Evolutionary conservation across 257 asterid species (phyloP), one percentile per base, ranked within the genome.

Genomic region (Nicotiana sylvestris): DNA sequence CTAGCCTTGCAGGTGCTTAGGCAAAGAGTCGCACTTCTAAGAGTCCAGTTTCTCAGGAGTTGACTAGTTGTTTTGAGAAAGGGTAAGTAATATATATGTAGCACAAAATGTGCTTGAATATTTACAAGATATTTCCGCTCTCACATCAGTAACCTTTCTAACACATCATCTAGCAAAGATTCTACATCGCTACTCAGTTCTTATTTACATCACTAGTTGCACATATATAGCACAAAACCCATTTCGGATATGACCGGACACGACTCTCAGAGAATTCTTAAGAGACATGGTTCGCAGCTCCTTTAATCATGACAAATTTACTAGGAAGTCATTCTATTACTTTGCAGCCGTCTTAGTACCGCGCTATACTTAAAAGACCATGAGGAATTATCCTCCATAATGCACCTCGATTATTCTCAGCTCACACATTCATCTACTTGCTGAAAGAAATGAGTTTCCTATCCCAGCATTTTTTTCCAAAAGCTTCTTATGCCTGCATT

Each of bases 371-470:
- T 72, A 46, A 46, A 21, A 25, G 79, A 9, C 51, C 61, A 72
- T 25, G 79, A 72, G 79, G 79, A 72, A 72, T 72, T 12, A 49
- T 18, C 79, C 79, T 74, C 37, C 79, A 49, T 49, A 74, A 74
- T 58, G 39, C 79, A 49, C 25, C 60, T 32, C 37, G 51, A 46
- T 46, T 25, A 46, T 49, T 49, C 79, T 49, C 62, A 43, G 79
- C 39, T 72, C 79, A 72, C 79, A 49, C 37, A 32, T 46, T 25
- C 49, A 46, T 74, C 60, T 13, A 74, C 61, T 46, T 46, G 25
- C 61, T 46, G 60, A 46, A 49, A n/a, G 32, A 49, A 74, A 46
- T 25, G 27, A 49, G 62, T 12, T 70, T 49, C 61, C 79, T 74
- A 6, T 25, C 3, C 12, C 12, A 43, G 62, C 79, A 74, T 49